Evolutionary conservation across 305 asterid species (phyloP).

Genomic region (Solanum hybrid): DNA sequence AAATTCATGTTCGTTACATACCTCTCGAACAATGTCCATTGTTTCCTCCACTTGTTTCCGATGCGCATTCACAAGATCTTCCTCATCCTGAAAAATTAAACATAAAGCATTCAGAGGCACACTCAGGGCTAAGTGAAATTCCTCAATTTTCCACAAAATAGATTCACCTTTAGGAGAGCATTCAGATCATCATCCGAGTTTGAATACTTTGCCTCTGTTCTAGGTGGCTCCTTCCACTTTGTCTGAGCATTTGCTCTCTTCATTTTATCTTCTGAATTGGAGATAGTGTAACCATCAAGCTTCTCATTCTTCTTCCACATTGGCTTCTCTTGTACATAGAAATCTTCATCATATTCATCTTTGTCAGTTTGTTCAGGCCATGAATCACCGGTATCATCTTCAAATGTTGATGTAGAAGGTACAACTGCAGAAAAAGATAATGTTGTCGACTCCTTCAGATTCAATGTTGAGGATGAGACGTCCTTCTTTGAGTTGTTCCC

Average conservation of each 20-base stretch:
- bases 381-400: slow-evolving; percentile 67
- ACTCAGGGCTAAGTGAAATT: slow-evolving; percentile 2
- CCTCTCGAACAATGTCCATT: slow-evolving; percentile 95
- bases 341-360: slow-evolving; percentile 78
- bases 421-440: slow-evolving; percentile 41
- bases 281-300: slow-evolving; percentile 34
- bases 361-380: slow-evolving; percentile 72
- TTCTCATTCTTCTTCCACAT: slow-evolving; percentile 48
- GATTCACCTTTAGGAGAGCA: slow-evolving; percentile 62
- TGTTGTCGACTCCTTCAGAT: slow-evolving; percentile 65
- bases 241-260: slow-evolving; percentile 50
- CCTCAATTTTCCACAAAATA: not conserved
- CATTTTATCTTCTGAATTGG: slow-evolving; percentile 39
- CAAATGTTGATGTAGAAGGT: slow-evolving; percentile 48
- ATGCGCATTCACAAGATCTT: slow-evolving; percentile 88
- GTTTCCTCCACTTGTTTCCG: slow-evolving; percentile 96
- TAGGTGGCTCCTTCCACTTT: slow-evolving; percentile 64
- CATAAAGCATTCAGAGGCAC: not conserved
- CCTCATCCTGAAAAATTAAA: slow-evolving; percentile 64
- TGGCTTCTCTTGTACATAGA: slow-evolving; percentile 67
- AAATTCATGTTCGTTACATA: slow-evolving; percentile 17
- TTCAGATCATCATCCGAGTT: slow-evolving; percentile 60
- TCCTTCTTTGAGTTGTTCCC: slow-evolving; percentile 76
- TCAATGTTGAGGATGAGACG: slow-evolving; percentile 44
- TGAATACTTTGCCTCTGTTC: slow-evolving; percentile 43